Conservation (phyloP, 2,329 filamentous ascomycete species). For the Nemania sp. region DNA sequence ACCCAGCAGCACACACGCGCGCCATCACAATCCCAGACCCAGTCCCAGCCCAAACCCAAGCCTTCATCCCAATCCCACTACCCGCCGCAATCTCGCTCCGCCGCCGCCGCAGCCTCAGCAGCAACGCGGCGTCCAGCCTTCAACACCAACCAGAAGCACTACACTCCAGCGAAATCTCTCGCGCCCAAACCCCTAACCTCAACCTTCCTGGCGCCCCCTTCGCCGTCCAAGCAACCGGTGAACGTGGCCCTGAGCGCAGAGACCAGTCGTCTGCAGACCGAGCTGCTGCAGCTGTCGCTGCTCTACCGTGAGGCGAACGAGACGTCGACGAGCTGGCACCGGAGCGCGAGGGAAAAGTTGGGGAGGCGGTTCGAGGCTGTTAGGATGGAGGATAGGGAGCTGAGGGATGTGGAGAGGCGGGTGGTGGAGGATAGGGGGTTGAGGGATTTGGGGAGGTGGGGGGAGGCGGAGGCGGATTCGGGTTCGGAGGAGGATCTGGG, state of each 20-base stretch:
- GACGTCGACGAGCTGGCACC: conserved; percentile 55
- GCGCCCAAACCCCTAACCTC: conserved; percentile 65
- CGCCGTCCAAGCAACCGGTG: conserved; percentile 63
- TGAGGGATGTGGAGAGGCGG: conserved; percentile 46
- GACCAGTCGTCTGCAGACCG: conserved; percentile 62
- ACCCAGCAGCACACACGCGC: conserved; percentile 26
- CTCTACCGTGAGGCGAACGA: conserved; percentile 58
- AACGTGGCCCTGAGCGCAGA: conserved; percentile 63
- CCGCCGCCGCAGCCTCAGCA: conserved; percentile 5
- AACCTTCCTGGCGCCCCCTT: conserved; percentile 60
- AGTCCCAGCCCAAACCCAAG: conserved; percentile 24
- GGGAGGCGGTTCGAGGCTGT: conserved; percentile 49
- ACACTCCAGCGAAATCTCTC: conserved; percentile 63
- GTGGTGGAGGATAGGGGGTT: conserved; percentile 55
- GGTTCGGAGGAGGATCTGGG: not conserved
- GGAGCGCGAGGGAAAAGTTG: conserved; percentile 56
- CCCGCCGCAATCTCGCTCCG: not conserved
- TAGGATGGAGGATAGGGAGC: conserved; percentile 39
- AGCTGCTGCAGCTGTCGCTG: conserved; percentile 67
- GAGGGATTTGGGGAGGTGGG: conserved; percentile 57
- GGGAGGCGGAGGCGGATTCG: conserved; percentile 22
- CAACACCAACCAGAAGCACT: conserved; percentile 67
- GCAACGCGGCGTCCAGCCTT: conserved; percentile 56
- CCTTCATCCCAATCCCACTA: conserved; percentile 19
- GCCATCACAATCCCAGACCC: conserved; percentile 26